phyloP scores from a whole-genome alignment of 148 eudicot species.

The Beta vulgaris region DNA sequence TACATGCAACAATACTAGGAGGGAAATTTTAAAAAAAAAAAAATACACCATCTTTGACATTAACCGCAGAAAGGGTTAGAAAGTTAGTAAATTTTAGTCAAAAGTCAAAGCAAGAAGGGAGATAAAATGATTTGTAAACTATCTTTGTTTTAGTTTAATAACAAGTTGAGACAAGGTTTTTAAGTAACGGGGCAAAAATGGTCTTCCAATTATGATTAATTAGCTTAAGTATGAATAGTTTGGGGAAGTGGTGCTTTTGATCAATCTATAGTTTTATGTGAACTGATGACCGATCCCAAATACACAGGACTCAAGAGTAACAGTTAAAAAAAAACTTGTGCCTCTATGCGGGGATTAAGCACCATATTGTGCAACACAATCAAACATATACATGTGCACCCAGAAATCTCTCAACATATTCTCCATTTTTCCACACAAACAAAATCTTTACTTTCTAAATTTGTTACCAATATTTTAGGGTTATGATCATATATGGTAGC shows the following conservation, averaged over 20 bases:
- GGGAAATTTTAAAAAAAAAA: too few species aligned
- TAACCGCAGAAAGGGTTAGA: not conserved
- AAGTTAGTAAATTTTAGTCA: not conserved
- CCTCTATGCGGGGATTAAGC: not conserved
- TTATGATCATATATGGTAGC: too few species aligned
- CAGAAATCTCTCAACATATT: not conserved
- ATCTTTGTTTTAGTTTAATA: not conserved
- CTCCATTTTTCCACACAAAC: not conserved
- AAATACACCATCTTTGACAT: too few species aligned
- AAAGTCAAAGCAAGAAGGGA: not conserved
- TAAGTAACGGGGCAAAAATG: not conserved
- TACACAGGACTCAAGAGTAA: not conserved
- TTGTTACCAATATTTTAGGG: not conserved
- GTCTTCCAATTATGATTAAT: not conserved
- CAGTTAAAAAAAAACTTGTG: not conserved
- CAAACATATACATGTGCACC: conserved; percentile 14
- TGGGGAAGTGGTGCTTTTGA: not conserved
- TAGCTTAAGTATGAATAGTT: not conserved
- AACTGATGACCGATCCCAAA: not conserved
- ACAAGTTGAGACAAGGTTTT: not conserved
- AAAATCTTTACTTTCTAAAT: not conserved
- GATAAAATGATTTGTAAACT: not conserved
- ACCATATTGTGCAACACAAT: conserved; percentile 15
- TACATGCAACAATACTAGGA: too few species aligned
- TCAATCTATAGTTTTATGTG: not conserved